phyloP scores from a whole-genome alignment of 495 filamentous ascomycete species.

The Penicillium manginii region DNA sequence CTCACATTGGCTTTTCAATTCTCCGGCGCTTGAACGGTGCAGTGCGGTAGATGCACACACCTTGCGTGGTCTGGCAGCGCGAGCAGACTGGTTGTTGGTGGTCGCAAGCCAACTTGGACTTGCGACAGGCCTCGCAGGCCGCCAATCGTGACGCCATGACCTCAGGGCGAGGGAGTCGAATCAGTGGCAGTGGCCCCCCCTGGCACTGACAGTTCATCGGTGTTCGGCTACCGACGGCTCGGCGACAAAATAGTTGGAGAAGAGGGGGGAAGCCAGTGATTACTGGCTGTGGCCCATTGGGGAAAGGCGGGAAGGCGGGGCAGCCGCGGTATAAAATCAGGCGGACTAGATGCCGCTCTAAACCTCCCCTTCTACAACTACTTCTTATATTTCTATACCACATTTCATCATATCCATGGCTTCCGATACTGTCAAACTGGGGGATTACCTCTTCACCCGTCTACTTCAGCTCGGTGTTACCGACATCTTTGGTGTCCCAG shows the following conservation, averaged over 20 bases:
- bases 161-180: not conserved
- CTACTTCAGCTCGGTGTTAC: constrained; percentile 70
- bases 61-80: constrained; percentile 35
- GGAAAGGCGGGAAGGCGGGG: constrained; percentile 8
- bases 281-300: too few species aligned
- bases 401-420: constrained; percentile 14
- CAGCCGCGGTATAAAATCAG: constrained; percentile 16
- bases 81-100: constrained; percentile 44
- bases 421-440: constrained; percentile 37
- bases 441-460: constrained; percentile 69
- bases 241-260: constrained; percentile 24
- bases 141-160: constrained; percentile 32
- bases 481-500: constrained; percentile 70
- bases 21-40: constrained; percentile 43
- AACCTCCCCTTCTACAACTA: not conserved
- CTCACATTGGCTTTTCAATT: constrained; percentile 27
- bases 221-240: constrained; percentile 26
- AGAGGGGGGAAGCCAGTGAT: not conserved
- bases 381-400: not conserved
- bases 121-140: constrained; percentile 46
- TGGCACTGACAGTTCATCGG: constrained; percentile 3
- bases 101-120: constrained; percentile 48
- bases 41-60: constrained; percentile 42
- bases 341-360: not conserved
- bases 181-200: not conserved